phyloP scores from a whole-genome alignment of 2,329 filamentous ascomycete genomes.

The Trichoderma cornu-damae region DNA sequence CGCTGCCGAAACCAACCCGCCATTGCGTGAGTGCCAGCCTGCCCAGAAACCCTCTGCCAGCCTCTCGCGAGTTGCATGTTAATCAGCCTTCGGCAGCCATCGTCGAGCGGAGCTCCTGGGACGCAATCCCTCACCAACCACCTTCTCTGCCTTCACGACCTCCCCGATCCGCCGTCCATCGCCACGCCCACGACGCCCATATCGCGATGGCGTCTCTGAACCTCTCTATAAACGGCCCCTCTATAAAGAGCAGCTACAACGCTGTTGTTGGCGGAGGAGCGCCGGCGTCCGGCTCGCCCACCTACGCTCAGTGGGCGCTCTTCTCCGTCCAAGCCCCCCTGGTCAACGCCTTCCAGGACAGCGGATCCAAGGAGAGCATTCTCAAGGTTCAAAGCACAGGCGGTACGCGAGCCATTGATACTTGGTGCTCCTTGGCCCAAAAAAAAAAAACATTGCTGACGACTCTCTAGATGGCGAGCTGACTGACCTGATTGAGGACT shows the following conservation, averaged over 20 bases:
- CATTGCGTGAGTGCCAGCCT: neutral
- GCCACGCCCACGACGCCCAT: conserved; percentile 17
- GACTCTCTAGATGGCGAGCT: conserved; percentile 73
- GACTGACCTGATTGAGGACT: conserved; percentile 84
- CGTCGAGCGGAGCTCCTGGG: conserved; percentile 25
- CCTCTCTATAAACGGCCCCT: conserved; percentile 71
- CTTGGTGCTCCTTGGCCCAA: neutral
- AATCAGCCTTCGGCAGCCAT: conserved; percentile 12
- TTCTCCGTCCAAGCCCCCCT: conserved; percentile 91
- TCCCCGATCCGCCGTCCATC: conserved; percentile 23
- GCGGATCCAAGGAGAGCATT: conserved; percentile 82
- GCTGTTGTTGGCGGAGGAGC: conserved; percentile 51
- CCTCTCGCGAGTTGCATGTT: conserved; percentile 6
- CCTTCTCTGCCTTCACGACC: conserved; percentile 9
- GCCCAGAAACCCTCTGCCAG: neutral
- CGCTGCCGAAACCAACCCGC: neutral
- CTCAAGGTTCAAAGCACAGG: conserved; percentile 91
- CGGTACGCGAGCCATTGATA: conserved; percentile 46
- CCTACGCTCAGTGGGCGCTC: conserved; percentile 87
- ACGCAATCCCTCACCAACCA: conserved; percentile 27
- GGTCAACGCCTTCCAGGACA: conserved; percentile 86
- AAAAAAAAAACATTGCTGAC: conserved; percentile 26
- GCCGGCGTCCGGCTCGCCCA: conserved; percentile 61
- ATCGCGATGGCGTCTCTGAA: conserved; percentile 71
- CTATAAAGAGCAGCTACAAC: conserved; percentile 76